These are phyloP conservation scores for Macrophomina phaseolina DNA, from an alignment of 2,329 filamentous ascomycete species.

Conservation along the genomic window DNA sequence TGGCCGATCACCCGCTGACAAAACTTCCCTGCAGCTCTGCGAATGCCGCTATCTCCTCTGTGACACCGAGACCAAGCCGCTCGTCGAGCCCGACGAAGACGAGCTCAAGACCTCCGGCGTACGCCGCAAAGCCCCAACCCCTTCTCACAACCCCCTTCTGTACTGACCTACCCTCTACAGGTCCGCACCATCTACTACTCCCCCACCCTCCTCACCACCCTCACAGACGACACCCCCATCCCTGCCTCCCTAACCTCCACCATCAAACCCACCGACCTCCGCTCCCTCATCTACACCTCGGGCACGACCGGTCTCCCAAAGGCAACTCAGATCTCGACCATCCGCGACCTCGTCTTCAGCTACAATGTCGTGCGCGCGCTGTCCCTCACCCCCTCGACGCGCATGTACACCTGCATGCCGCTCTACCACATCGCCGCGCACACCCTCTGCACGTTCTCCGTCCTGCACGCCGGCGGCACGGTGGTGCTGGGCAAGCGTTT, in stretches of 20 bases:
- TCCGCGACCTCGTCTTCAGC: conserved; percentile 49
- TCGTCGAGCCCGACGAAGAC: conserved; percentile 30
- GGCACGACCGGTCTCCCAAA: conserved; percentile 74
- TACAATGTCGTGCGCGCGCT: conserved; percentile 44
- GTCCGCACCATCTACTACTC: conserved; percentile 63
- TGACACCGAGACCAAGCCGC: conserved; percentile 38
- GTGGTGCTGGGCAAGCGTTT: conserved; percentile 72
- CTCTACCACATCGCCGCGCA: conserved; percentile 76
- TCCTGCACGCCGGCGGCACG: conserved; percentile 60
- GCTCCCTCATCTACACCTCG: conserved; percentile 60
- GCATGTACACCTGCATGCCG: conserved; percentile 80
- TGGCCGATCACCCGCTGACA: background rate
- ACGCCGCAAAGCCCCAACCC: conserved; percentile 39
- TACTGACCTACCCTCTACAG: conserved; percentile 35
- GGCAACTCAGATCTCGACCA: conserved; percentile 55
- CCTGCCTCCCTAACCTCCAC: conserved; percentile 35
- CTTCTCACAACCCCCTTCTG: conserved; percentile 28
- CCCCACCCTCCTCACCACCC: conserved; percentile 62
- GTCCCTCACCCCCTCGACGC: conserved; percentile 56
- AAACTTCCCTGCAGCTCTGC: conserved; percentile 37
- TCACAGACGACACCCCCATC: conserved; percentile 66
- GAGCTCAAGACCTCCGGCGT: conserved; percentile 47
- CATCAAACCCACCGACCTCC: conserved; percentile 44
- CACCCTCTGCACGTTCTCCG: conserved; percentile 57
- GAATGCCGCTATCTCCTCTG: conserved; percentile 55